These are phyloP conservation scores for Dactylellina leptospora DNA, from an alignment of 2,329 filamentous ascomycete species.

Conservation along the genomic window DNA sequence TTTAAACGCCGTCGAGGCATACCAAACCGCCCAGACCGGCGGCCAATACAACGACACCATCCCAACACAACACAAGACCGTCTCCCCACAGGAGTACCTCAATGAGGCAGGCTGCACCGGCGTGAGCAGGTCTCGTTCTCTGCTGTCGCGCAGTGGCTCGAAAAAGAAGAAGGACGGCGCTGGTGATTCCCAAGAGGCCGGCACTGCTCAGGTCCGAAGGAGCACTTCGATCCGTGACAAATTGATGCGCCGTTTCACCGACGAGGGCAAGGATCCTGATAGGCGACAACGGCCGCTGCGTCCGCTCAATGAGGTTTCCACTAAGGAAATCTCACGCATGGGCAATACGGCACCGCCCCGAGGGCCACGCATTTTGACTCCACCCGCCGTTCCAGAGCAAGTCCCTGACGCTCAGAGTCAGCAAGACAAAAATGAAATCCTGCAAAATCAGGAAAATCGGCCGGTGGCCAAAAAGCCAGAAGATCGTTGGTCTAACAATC, in stretches of 20 bases:
- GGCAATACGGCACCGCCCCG: conserved; percentile 38
- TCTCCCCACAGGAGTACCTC: conserved; percentile 29
- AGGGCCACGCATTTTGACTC: conserved; percentile 25
- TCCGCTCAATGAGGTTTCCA: conserved; percentile 46
- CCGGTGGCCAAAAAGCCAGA: conserved; percentile 35
- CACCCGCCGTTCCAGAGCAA: conserved; percentile 11
- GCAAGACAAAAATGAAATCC: conserved; percentile 44
- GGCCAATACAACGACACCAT: conserved; percentile 51
- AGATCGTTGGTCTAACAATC: conserved; percentile 51
- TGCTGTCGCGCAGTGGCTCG: conserved; percentile 31
- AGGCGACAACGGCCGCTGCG: conserved; percentile 39
- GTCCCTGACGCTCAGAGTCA: conserved; percentile 27
- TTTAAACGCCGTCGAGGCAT: conserved; percentile 52
- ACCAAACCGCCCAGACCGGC: conserved; percentile 52
- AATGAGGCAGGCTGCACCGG: background rate
- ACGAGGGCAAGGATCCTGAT: conserved; percentile 41
- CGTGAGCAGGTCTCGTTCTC: conserved; percentile 22
- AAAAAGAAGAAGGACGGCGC: conserved; percentile 12
- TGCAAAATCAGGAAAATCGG: conserved; percentile 48
- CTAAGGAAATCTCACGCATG: conserved; percentile 47
- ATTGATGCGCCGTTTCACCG: conserved; percentile 51
- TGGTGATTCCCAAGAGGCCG: conserved; percentile 16
- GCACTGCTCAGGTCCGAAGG: conserved; percentile 12
- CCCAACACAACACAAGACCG: conserved; percentile 51
- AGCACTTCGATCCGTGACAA: conserved; percentile 44